These are phyloP conservation scores for Talaromyces atroroseus DNA, from an alignment of 2,329 filamentous ascomycete species.

Conservation along the genomic window DNA sequence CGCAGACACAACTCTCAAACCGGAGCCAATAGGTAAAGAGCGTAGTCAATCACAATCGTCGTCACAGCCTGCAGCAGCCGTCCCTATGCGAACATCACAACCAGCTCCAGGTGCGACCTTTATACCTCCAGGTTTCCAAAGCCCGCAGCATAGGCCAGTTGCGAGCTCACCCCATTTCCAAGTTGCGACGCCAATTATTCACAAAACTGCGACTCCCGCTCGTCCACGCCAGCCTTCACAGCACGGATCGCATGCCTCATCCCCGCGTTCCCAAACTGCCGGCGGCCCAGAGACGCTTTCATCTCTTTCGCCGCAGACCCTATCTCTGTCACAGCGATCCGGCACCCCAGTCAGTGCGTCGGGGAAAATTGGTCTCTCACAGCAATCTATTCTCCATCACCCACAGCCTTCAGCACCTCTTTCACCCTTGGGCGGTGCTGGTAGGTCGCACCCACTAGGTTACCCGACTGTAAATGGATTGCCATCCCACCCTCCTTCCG, in stretches of 20 bases:
- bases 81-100: slow-evolving; percentile 54
- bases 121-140: slow-evolving; percentile 49
- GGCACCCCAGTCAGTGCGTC: slow-evolving; percentile 58
- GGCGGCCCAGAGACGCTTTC: slow-evolving; percentile 54
- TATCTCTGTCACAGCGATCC: slow-evolving; percentile 61
- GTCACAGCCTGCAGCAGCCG: slow-evolving; percentile 14
- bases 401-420: slow-evolving; percentile 57
- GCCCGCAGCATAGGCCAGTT: slow-evolving; percentile 47
- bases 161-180: slow-evolving; percentile 74
- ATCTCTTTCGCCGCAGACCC: slow-evolving; percentile 53
- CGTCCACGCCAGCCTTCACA: slow-evolving; percentile 73
- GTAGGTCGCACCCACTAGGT: slow-evolving; percentile 51
- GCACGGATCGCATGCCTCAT: slow-evolving; percentile 64
- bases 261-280: slow-evolving; percentile 51
- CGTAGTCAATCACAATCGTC: slow-evolving; percentile 31
- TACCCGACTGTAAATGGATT: slow-evolving; percentile 49
- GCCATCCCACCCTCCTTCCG: slow-evolving; percentile 48
- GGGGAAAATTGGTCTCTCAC: slow-evolving; percentile 53
- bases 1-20: slow-evolving; percentile 39
- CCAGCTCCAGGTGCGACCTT: slow-evolving; percentile 43
- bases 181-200: slow-evolving; percentile 71
- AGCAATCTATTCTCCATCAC: slow-evolving; percentile 50
- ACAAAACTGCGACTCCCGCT: slow-evolving; percentile 76
- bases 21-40: slow-evolving; percentile 48
- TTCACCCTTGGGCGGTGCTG: slow-evolving; percentile 59